Evolutionary conservation across 2,329 filamentous ascomycete genomes (phyloP).

Genomic region (Kalmusia sp.): DNA sequence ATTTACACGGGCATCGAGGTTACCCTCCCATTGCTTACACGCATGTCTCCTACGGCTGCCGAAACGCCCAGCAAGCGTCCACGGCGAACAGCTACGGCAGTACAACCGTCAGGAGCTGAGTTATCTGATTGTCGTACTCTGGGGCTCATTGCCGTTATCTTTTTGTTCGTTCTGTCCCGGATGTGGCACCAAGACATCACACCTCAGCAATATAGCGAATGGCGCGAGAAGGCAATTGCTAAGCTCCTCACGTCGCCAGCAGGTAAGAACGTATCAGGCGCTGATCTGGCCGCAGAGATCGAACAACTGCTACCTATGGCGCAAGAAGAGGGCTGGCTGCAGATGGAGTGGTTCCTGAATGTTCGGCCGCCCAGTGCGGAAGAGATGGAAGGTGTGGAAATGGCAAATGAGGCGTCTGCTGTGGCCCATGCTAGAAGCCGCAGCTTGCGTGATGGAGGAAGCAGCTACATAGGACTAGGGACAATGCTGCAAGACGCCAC

Average conservation of each 20-base stretch:
- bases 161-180: slow-evolving; percentile 65
- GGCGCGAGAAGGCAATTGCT: slow-evolving; percentile 56
- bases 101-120: slow-evolving; percentile 10
- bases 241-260: slow-evolving; percentile 57
- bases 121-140: slow-evolving; percentile 29
- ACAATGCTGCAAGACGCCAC: slow-evolving; percentile 80
- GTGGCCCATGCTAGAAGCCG: slow-evolving; percentile 44
- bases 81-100: slow-evolving; percentile 43
- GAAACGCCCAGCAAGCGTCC: slow-evolving; percentile 57
- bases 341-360: slow-evolving; percentile 65
- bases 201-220: slow-evolving; percentile 40
- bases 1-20: slow-evolving; percentile 75
- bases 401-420: slow-evolving; percentile 29
- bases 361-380: slow-evolving; percentile 45
- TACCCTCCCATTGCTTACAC: slow-evolving; percentile 53
- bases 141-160: slow-evolving; percentile 66
- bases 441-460: slow-evolving; percentile 53
- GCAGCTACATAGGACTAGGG: slow-evolving; percentile 54
- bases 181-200: slow-evolving; percentile 39
- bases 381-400: slow-evolving; percentile 36
- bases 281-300: slow-evolving; percentile 49
- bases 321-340: slow-evolving; percentile 52
- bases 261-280: slow-evolving; percentile 56
- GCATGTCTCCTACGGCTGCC: slow-evolving; percentile 37
- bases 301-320: slow-evolving; percentile 42